Evolutionary conservation across 2,329 filamentous ascomycete species (phyloP), one percentile per base, ranked within the genome.

Genomic region (Diplodia scrobiculata): DNA sequence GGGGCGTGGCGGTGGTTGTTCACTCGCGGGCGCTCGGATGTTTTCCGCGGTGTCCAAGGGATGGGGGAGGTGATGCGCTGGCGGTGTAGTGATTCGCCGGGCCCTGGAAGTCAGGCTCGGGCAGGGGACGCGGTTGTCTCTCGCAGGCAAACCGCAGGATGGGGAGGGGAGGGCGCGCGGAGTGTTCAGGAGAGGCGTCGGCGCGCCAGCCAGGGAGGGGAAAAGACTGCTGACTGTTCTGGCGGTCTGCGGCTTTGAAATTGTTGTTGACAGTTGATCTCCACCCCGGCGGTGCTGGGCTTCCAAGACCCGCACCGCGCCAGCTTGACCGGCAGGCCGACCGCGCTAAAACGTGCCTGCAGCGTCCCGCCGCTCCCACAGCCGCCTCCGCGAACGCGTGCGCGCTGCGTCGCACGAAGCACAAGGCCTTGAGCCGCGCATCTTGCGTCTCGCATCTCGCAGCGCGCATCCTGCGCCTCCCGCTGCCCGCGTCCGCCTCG

Each of bases 11-110:
- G 48, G 48, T 41, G 25, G 50, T 53, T 63, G 60, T 41, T 52
- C 48, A 53, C 41, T 70, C 69, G 69, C 45, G 52, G 65, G 67
- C 68, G 60, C 64, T 69, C 67, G 48, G 54, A 70, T 68, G 68
- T 70, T 72, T 72, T 72, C 73, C 74, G 73, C 74, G 74, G 72
- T 68, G 41, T 62, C 25, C 70, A 66, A 70, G 71, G 69, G 67
- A 68, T 71, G 71, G 72, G 59, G 47, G 60, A 45, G 36, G 60
- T 52, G 60, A 53, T 63, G 60, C 21, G 60, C 11, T 63, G 60
- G 60, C 60, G 60, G 60, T 63, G 50, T 63, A 53, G 55, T 60
- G 36, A 60, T 50, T 62, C 58, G 58, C 58, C 58, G 58, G 58
- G 58, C 58, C 58, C 58, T 62, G 58, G 55, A 14, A 19, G 45